Conservation (phyloP, 495 filamentous ascomycete species). For the Xylaria acuta region DNA sequence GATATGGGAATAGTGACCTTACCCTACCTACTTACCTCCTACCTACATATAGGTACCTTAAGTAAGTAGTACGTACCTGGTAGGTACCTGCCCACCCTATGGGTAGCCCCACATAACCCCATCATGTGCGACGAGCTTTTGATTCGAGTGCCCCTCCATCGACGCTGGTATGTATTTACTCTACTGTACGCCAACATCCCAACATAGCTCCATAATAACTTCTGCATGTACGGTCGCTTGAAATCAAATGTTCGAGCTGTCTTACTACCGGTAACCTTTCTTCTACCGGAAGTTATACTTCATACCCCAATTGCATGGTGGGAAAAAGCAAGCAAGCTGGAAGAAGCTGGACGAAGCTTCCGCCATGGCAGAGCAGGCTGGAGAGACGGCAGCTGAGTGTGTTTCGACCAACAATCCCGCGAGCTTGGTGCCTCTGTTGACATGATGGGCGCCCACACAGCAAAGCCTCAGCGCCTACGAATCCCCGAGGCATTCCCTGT, state of each 20-base stretch:
- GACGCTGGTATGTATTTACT: background rate
- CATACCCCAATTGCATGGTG: background rate
- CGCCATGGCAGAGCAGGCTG: constrained; percentile 25
- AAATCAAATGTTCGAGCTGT: background rate
- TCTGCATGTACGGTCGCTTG: background rate
- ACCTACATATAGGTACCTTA: background rate
- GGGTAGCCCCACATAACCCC: constrained; percentile 9
- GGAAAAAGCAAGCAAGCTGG: background rate
- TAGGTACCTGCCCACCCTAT: background rate
- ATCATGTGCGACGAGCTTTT: background rate
- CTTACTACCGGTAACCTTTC: constrained; percentile 4
- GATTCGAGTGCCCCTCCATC: constrained; percentile 19
- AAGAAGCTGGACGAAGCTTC: background rate
- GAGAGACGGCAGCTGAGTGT: constrained; percentile 23
- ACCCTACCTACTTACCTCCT: too few relatives aligned
- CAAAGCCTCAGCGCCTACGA: constrained; percentile 68
- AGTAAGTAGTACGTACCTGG: background rate
- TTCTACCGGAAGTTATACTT: background rate
- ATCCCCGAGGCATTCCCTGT: constrained; percentile 90
- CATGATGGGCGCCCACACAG: constrained; percentile 32
- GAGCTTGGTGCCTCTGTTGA: constrained; percentile 12
- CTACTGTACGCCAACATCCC: too few relatives aligned
- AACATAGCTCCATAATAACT: background rate
- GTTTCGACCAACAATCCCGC: constrained; percentile 4
- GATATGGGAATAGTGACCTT: too few relatives aligned